These are phyloP conservation scores for Xylariaceae sp. DNA, from an alignment of 2,329 filamentous ascomycete species.

Conservation along the genomic window DNA sequence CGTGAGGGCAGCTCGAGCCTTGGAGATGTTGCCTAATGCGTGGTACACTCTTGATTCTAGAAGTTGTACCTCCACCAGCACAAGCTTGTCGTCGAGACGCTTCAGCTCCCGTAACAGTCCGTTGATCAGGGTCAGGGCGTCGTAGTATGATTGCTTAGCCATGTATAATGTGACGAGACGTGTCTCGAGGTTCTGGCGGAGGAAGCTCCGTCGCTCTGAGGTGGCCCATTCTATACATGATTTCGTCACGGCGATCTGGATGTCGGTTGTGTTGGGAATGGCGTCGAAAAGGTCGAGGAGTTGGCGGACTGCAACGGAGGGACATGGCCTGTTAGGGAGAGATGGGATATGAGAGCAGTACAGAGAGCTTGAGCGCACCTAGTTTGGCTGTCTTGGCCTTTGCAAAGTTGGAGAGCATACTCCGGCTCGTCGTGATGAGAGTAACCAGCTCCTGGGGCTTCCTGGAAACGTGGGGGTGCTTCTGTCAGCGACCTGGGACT, in stretches of 20 bases:
- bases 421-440: constrained; percentile 83
- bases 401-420: constrained; percentile 89
- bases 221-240: constrained; percentile 99
- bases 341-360: not conserved
- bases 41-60: constrained; percentile 97
- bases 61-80: constrained; percentile 94
- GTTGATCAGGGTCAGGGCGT: constrained; percentile 94
- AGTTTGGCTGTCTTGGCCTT: constrained; percentile 99
- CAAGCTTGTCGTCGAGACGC: constrained; percentile 95
- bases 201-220: constrained; percentile 87
- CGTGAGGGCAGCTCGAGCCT: constrained; percentile 90
- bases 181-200: constrained; percentile 96
- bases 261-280: constrained; percentile 91
- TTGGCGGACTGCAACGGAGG: constrained; percentile 68
- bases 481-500: constrained; percentile 27
- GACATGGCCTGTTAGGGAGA: constrained; percentile 11
- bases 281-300: constrained; percentile 91
- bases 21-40: constrained; percentile 91
- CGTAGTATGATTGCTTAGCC: constrained; percentile 96
- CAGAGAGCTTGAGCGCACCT: constrained; percentile 54
- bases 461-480: constrained; percentile 38
- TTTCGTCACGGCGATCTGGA: constrained; percentile 91
- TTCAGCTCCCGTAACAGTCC: constrained; percentile 93
- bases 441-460: constrained; percentile 80
- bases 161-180: constrained; percentile 91